Percentiles rank a stretch among this genome's conserved stretches.
Conservation (phyloP, 192 early-diverging fungal species). For the Chytriomyces sp. region DNA sequence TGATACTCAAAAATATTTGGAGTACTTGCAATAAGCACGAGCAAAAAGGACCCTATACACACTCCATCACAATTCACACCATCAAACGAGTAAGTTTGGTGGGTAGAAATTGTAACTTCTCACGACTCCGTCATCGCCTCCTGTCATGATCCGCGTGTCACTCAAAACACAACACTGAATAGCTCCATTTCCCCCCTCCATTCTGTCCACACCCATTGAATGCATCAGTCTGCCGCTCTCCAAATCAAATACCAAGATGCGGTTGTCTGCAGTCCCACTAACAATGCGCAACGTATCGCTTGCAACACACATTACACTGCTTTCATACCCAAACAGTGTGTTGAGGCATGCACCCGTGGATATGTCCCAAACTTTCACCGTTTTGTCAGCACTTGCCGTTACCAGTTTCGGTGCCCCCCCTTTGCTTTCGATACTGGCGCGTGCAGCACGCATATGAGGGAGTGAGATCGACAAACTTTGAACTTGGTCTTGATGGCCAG, state of each 20-base stretch:
- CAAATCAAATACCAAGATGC: conserved; percentile 91
- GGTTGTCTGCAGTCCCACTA: conserved; percentile 84
- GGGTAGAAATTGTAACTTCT: conserved; percentile 80
- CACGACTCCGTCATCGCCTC: conserved; percentile 82
- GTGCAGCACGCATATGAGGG: conserved; percentile 26
- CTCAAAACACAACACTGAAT: conserved; percentile 83
- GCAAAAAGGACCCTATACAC: too few relatives aligned
- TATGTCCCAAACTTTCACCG: conserved; percentile 90
- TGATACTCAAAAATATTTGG: too few relatives aligned
- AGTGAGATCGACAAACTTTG: conserved; percentile 45
- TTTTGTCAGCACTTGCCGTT: conserved; percentile 88
- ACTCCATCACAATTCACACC: background rate
- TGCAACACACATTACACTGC: conserved; percentile 83
- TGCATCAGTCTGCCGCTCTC: conserved; percentile 62
- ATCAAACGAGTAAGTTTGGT: conserved; percentile 1
- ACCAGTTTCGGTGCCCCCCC: conserved; percentile 71
- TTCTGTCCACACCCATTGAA: conserved; percentile 81
- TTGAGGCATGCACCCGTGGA: conserved; percentile 79
- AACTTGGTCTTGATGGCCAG: conserved; percentile 55
- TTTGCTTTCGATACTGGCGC: conserved; percentile 35
- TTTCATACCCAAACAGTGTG: conserved; percentile 82
- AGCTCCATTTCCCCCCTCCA: conserved; percentile 81
- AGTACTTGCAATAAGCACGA: too few relatives aligned
- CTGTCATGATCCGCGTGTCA: conserved; percentile 87
- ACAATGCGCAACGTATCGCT: conserved; percentile 77